Evolutionary conservation across 1,284 basidiomycete species (phyloP), one percentile per base, ranked within the genome.

Genomic region (Leccinum pallidistipes): DNA sequence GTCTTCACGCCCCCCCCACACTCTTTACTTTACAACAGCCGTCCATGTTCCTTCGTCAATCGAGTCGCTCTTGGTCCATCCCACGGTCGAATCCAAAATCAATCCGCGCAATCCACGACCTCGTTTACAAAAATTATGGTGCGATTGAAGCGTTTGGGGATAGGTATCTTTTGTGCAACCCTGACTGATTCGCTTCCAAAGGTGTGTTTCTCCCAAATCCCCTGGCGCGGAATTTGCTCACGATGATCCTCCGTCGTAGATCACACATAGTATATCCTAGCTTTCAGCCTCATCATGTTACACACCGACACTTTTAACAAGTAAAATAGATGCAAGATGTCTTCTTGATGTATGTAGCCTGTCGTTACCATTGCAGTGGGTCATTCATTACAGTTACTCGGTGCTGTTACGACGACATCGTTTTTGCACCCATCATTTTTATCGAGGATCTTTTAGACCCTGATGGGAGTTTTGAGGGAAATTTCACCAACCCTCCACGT

Each of bases 251-350:
- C 43, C 53, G 16, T 27, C 24, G 24, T 27, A 94, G 96, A 98
- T 71, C 94, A 97, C 71, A 91, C 96, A 5, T 99, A 99, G 24
- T 27, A 27, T 78, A 92, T 99, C 53, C 81, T 99, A 49, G 94
- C 97, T 12, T 99, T 99, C 78, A 98, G 97, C 68, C 81, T 99
- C 70, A 97, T 99, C 74, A 98, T 99, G 95, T 82, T 99, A 52
- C 96, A 98, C 73, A 99, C 97, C 11, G 97, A 99, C 73, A 92
- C 91, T 1, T 99, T 98, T 82, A 99, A 99, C 78, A 94, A 91
- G 77, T 95, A 94, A 66, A 98, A 98, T 77, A 98, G 94, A 78
- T 89, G 90, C 65, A 98, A 98, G 79, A 99, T 99, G 97, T 88
- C 91, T 97, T 34, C 81, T 99, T 60, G 95, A 97, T 72, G 95